phyloP scores from a whole-genome alignment of 2,329 filamentous ascomycete species.

The Talaromyces islandicus region DNA sequence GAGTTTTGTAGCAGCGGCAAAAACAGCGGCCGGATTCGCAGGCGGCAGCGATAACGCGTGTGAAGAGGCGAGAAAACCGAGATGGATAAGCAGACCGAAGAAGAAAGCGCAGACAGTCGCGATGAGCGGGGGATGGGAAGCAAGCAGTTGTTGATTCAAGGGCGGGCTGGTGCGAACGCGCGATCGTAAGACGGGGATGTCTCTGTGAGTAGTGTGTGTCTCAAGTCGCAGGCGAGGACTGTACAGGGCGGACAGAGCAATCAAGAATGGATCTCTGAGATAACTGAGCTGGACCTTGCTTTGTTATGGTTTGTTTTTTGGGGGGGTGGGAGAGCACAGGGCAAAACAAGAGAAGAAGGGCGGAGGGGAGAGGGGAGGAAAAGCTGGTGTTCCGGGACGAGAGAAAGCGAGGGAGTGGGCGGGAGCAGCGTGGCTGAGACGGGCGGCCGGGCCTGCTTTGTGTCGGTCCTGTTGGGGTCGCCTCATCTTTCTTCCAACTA shows the following conservation, averaged over 20 bases:
- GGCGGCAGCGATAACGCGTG: not conserved
- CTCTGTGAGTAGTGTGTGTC: not conserved
- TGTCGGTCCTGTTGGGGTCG: not conserved
- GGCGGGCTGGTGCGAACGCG: not conserved
- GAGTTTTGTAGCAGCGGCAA: not conserved
- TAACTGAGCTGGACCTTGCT: not conserved
- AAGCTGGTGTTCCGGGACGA: not conserved
- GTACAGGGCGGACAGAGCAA: not conserved
- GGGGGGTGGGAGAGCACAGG: not conserved
- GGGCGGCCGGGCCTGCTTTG: not conserved
- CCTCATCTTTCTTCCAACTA: too few relatives aligned
- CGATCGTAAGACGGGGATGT: not conserved
- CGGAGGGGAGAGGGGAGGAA: not conserved
- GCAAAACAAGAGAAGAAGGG: constrained; percentile 9
- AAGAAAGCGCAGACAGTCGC: not conserved
- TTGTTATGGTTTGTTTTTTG: not conserved
- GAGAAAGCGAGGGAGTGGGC: not conserved
- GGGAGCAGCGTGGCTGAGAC: not conserved
- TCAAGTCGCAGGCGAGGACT: not conserved
- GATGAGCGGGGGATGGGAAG: not conserved
- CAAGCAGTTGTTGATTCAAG: not conserved
- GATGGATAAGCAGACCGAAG: not conserved
- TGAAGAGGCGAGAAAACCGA: not conserved
- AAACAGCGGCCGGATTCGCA: not conserved
- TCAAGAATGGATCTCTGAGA: not conserved